These are phyloP conservation scores for Mediolabrus comicus DNA, from an alignment of 108 stramenopile species.

Conservation along the genomic window DNA sequence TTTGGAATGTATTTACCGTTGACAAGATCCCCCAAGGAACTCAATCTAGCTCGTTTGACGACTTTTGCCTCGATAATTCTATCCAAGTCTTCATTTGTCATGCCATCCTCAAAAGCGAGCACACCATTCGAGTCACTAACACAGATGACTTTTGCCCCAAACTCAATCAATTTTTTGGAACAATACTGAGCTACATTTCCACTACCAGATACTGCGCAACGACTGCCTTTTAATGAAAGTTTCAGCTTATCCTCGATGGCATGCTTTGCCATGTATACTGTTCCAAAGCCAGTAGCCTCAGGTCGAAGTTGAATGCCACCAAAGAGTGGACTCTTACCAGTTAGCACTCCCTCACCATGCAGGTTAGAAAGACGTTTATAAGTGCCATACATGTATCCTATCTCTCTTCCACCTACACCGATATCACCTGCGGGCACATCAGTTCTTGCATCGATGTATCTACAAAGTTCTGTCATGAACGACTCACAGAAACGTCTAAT, in stretches of 20 bases:
- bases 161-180: conserved; percentile 54
- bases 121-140: conserved; percentile 88
- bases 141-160: conserved; percentile 81
- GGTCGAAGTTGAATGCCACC: conserved; percentile 71
- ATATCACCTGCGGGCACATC: conserved; percentile 90
- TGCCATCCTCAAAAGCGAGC: conserved; percentile 60
- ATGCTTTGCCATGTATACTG: conserved; percentile 70
- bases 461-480: conserved; percentile 72
- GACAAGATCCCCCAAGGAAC: conserved; percentile 33
- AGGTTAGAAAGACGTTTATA: conserved; percentile 73
- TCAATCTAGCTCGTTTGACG: conserved; percentile 53
- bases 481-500: conserved; percentile 79
- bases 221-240: conserved; percentile 44
- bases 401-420: conserved; percentile 82
- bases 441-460: conserved; percentile 69
- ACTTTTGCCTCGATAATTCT: conserved; percentile 53
- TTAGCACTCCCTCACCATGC: conserved; percentile 74
- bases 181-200: conserved; percentile 80
- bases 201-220: conserved; percentile 68
- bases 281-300: conserved; percentile 79
- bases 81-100: conserved; percentile 61
- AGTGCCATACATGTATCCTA: conserved; percentile 81
- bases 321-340: conserved; percentile 67
- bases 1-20: conserved; percentile 45
- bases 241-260: conserved; percentile 62